Percentiles rank a stretch among this genome's conserved stretches.
These are phyloP conservation scores for Pythium volutum DNA, from an alignment of 352 stramenopile species.

Conservation along the genomic window DNA sequence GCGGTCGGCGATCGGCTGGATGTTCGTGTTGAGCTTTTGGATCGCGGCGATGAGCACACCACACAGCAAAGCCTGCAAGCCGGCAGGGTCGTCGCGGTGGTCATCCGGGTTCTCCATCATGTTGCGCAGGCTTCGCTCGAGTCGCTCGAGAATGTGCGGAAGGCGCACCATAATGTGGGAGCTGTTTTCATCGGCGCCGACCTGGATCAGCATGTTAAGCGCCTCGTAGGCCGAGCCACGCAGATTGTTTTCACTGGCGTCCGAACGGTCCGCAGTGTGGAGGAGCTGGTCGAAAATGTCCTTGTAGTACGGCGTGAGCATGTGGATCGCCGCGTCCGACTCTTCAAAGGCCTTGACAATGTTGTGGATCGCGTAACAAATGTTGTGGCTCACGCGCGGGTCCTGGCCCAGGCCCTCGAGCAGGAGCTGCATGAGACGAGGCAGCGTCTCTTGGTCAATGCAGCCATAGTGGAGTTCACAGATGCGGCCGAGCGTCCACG, in stretches of 20 bases:
- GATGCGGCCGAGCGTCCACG: constrained; percentile 95
- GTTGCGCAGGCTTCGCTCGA: constrained; percentile 66
- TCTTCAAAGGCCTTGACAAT: constrained; percentile 93
- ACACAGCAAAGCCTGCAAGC: constrained; percentile 85
- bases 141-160: constrained; percentile 73
- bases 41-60: constrained; percentile 92
- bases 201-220: constrained; percentile 92
- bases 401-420: constrained; percentile 83
- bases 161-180: constrained; percentile 78
- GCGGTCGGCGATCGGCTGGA: constrained; percentile 86
- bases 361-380: constrained; percentile 97
- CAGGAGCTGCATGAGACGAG: constrained; percentile 84
- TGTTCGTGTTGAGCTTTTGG: constrained; percentile 89
- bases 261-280: constrained; percentile 84
- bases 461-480: constrained; percentile 92
- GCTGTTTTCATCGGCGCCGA: constrained; percentile 68
- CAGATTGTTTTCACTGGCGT: constrained; percentile 90
- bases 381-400: constrained; percentile 91
- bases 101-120: constrained; percentile 71
- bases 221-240: constrained; percentile 92
- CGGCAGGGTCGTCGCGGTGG: constrained; percentile 70
- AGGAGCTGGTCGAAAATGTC: constrained; percentile 92
- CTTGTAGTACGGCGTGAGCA: constrained; percentile 91
- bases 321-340: constrained; percentile 63
- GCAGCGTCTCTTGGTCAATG: constrained; percentile 90